Percentiles rank a stretch among this genome's conserved stretches.
These are phyloP conservation scores for Tulasnella sp. DNA, from an alignment of 768 basidiomycete genomes.

Conservation along the genomic window DNA sequence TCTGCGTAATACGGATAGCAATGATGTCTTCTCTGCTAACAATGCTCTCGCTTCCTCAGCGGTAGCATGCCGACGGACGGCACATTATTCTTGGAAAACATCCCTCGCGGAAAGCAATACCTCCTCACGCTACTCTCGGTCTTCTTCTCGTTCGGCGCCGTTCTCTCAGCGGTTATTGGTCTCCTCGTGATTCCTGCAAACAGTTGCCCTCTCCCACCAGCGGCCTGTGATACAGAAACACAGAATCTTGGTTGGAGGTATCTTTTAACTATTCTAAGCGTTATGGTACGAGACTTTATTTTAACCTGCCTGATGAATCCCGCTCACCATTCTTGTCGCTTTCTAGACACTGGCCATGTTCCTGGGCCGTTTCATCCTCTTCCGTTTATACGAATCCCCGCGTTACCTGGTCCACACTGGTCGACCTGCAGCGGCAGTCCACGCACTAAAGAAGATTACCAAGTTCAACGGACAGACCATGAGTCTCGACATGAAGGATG, in stretches of 20 bases:
- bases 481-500: constrained; percentile 57
- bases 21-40: neutral
- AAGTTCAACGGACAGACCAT: constrained; percentile 72
- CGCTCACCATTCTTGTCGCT: neutral
- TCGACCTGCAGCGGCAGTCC: constrained; percentile 70
- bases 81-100: constrained; percentile 81
- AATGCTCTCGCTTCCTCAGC: constrained; percentile 36
- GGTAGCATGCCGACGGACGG: constrained; percentile 97
- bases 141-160: constrained; percentile 93
- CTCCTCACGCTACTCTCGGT: constrained; percentile 83
- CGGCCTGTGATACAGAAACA: constrained; percentile 49
- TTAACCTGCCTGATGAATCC: neutral
- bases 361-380: constrained; percentile 73
- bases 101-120: constrained; percentile 86
- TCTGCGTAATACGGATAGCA: neutral
- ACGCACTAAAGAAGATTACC: constrained; percentile 74
- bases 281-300: constrained; percentile 37
- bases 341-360: constrained; percentile 79
- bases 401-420: constrained; percentile 86
- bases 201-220: constrained; percentile 25
- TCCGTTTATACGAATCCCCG: constrained; percentile 89
- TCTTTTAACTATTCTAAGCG: constrained; percentile 62
- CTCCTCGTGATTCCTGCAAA: constrained; percentile 63
- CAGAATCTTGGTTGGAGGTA: constrained; percentile 87
- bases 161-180: constrained; percentile 71